phyloP scores from a whole-genome alignment of 257 asterid species.

The Thymus quinquecostatus region DNA sequence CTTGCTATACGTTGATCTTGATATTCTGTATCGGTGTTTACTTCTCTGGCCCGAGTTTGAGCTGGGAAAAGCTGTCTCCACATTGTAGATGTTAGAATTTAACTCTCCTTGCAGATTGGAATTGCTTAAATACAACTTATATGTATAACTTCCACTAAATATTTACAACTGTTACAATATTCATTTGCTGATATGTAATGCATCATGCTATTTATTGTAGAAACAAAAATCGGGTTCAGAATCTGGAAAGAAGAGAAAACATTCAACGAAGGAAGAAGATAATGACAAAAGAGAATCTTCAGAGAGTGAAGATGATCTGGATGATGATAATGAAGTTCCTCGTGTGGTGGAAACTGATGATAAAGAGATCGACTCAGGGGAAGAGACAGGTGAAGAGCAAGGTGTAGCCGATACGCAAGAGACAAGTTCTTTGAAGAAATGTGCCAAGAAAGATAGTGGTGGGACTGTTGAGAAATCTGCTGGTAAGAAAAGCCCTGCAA shows the following conservation, averaged over 20 bases:
- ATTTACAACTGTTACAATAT: not conserved
- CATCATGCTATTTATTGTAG: slow-evolving; percentile 38
- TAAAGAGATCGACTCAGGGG: slow-evolving; percentile 46
- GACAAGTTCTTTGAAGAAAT: slow-evolving; percentile 49
- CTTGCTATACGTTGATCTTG: not conserved
- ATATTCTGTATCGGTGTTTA: not conserved
- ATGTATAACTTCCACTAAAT: no score
- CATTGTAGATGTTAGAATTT: slow-evolving; percentile 4
- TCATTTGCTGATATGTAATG: not conserved
- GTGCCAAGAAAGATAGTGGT: slow-evolving; percentile 46
- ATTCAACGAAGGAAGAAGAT: slow-evolving; percentile 50
- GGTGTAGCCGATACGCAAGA: slow-evolving; percentile 48
- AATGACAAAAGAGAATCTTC: slow-evolving; percentile 47
- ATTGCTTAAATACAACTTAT: not conserved
- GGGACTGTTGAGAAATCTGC: slow-evolving; percentile 44
- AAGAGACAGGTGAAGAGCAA: slow-evolving; percentile 46
- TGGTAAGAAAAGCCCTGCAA: slow-evolving; percentile 43
- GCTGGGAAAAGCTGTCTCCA: not conserved
- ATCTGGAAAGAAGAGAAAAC: slow-evolving; percentile 59
- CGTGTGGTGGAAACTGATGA: slow-evolving; percentile 46
- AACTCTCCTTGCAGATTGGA: not conserved
- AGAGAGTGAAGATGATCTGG: slow-evolving; percentile 48
- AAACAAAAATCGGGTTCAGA: slow-evolving; percentile 51
- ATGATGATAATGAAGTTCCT: slow-evolving; percentile 41
- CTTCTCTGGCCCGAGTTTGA: not conserved